phyloP scores from a whole-genome alignment of 1,284 basidiomycete genomes.

The Rhodotorula sp. region DNA sequence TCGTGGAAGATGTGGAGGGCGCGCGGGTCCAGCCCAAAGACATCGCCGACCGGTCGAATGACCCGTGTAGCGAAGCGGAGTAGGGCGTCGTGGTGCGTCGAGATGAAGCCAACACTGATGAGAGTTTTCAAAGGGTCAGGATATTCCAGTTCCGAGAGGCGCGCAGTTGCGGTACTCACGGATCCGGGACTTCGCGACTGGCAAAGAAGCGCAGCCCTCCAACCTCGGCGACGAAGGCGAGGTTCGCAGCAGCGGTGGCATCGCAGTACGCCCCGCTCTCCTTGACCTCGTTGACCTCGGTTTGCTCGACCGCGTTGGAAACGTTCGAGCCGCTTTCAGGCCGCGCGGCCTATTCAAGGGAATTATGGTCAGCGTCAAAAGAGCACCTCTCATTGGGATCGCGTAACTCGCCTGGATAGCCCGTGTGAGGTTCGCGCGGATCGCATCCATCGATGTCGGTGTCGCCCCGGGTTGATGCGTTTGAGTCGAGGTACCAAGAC shows the following conservation, averaged over 20 bases:
- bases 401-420: constrained; percentile 28
- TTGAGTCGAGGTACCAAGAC: not conserved
- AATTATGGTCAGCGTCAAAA: not conserved
- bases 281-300: constrained; percentile 49
- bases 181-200: constrained; percentile 40
- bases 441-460: constrained; percentile 32
- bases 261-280: constrained; percentile 52
- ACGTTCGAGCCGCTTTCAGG: constrained; percentile 49
- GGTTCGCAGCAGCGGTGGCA: constrained; percentile 45
- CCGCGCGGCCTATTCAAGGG: constrained; percentile 46
- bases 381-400: not conserved
- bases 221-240: constrained; percentile 49
- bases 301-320: constrained; percentile 46
- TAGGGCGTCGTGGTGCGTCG: constrained; percentile 45
- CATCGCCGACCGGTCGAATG: constrained; percentile 45
- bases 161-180: not conserved
- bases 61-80: constrained; percentile 47
- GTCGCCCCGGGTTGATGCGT: constrained; percentile 2
- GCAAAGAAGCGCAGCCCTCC: constrained; percentile 50
- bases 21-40: constrained; percentile 53
- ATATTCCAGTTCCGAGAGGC: too few relatives aligned
- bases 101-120: constrained; percentile 44
- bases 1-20: constrained; percentile 88
- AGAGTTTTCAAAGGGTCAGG: not conserved
- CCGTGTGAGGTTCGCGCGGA: constrained; percentile 31